Evolutionary conservation across 1,139 yeast genomes (phyloP).

Genomic region (Yamadazyma songkhlaensis): DNA sequence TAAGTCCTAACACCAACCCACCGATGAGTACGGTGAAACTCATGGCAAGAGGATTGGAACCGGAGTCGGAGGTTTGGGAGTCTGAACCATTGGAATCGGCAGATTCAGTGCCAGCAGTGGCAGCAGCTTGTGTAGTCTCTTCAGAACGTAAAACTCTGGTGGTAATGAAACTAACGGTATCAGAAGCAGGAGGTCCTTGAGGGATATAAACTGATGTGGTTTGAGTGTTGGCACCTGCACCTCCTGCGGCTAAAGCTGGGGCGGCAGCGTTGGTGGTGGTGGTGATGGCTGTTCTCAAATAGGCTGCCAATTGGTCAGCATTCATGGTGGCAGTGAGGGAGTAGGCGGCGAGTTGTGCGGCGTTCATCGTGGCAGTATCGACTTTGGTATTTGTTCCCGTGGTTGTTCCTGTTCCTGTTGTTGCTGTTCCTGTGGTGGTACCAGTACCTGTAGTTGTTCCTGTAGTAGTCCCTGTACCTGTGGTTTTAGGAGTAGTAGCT

Average conservation of each 20-base stretch:
- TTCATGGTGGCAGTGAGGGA: constrained; percentile 11
- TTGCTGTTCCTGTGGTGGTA: constrained; percentile 10
- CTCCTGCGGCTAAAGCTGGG: constrained; percentile 4
- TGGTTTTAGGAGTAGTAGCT: background rate
- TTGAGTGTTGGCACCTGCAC: constrained; percentile 4
- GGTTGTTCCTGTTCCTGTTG: constrained; percentile 10
- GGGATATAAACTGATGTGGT: constrained; percentile 7
- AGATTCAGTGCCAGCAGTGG: constrained; percentile 8
- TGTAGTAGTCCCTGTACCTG: constrained; percentile 1
- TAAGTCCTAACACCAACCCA: constrained; percentile 1
- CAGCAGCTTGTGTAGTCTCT: background rate
- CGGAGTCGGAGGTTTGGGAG: background rate
- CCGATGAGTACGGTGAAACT: background rate
- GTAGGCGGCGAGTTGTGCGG: background rate
- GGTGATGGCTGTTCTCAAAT: constrained; percentile 9
- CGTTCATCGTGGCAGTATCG: constrained; percentile 6
- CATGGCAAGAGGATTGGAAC: background rate
- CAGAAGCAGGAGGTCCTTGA: constrained; percentile 13
- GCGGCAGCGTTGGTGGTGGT: constrained; percentile 12
- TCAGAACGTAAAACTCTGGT: constrained; percentile 16
- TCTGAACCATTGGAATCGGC: background rate
- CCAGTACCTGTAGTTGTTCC: constrained; percentile 7
- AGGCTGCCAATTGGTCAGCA: constrained; percentile 11
- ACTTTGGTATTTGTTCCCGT: constrained; percentile 6
- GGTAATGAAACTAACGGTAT: constrained; percentile 18